Conservation (phyloP, 2,329 filamentous ascomycete species). For the Fusarium sp. region DNA sequence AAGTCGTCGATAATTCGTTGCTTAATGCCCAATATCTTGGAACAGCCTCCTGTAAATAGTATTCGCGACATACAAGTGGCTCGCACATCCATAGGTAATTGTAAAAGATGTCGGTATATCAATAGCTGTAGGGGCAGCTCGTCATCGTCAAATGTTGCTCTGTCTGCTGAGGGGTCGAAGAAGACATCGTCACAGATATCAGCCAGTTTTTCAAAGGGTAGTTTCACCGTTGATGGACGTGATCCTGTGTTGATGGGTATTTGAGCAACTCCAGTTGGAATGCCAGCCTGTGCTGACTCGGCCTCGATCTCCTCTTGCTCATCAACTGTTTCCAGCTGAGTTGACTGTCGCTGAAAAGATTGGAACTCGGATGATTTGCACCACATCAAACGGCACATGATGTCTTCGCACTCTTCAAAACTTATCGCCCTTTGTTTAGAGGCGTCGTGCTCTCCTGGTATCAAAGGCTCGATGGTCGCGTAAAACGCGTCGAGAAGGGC, state of each 20-base stretch:
- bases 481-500: slow-evolving; percentile 76
- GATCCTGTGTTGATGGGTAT: slow-evolving; percentile 60
- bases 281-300: slow-evolving; percentile 42
- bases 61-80: slow-evolving; percentile 89
- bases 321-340: slow-evolving; percentile 60
- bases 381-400: slow-evolving; percentile 81
- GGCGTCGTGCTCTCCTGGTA: slow-evolving; percentile 47
- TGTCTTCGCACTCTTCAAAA: slow-evolving; percentile 86
- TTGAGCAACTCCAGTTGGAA: slow-evolving; percentile 48
- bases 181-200: slow-evolving; percentile 80
- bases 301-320: slow-evolving; percentile 66
- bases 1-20: slow-evolving; percentile 81
- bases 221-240: slow-evolving; percentile 65
- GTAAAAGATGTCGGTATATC: slow-evolving; percentile 79
- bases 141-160: slow-evolving; percentile 80
- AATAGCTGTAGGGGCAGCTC: slow-evolving; percentile 82
- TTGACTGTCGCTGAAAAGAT: slow-evolving; percentile 52
- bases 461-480: slow-evolving; percentile 61
- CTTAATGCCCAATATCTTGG: slow-evolving; percentile 82
- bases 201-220: slow-evolving; percentile 77
- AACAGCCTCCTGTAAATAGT: slow-evolving; percentile 84
- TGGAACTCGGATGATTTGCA: slow-evolving; percentile 61
- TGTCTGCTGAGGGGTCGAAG: slow-evolving; percentile 67
- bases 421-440: slow-evolving; percentile 58
- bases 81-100: slow-evolving; percentile 83